phyloP scores from a whole-genome alignment of 805 yeast species.

The Wickerhamiella azyma region DNA sequence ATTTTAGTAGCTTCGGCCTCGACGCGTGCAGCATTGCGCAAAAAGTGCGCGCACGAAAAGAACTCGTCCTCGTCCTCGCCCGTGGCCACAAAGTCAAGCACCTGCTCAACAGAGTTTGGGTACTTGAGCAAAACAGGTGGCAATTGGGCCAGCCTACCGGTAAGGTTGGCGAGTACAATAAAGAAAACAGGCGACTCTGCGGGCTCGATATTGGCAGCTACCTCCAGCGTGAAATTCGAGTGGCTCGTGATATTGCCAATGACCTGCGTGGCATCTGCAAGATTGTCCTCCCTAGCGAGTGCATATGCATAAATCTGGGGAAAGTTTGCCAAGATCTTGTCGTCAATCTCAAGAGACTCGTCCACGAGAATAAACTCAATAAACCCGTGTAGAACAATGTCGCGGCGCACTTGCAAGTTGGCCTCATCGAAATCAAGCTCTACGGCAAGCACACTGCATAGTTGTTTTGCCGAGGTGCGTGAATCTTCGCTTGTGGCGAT shows the following conservation, averaged over 20 bases:
- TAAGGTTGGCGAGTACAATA: constrained; percentile 6
- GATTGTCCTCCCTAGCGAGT: background rate
- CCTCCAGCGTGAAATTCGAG: background rate
- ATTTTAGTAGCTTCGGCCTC: constrained; percentile 1
- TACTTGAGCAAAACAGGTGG: background rate
- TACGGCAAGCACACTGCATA: constrained; percentile 1
- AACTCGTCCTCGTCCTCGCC: constrained; percentile 7
- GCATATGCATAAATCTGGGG: constrained; percentile 5
- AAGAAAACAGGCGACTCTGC: constrained; percentile 3
- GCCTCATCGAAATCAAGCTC: constrained; percentile 2
- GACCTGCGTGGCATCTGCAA: constrained; percentile 1
- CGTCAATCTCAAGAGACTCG: constrained; percentile 6
- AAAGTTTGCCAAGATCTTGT: constrained; percentile 1
- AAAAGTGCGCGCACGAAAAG: constrained; percentile 4
- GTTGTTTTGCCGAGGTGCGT: constrained; percentile 7
- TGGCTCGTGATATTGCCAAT: constrained; percentile 9
- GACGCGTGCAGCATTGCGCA: constrained; percentile 8
- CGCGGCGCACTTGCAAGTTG: background rate
- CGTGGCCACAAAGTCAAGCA: background rate
- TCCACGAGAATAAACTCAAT: constrained; percentile 6
- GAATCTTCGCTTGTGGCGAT: constrained; percentile 3
- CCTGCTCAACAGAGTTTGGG: constrained; percentile 1
- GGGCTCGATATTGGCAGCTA: background rate
- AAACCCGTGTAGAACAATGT: background rate
- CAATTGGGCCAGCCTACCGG: constrained; percentile 1